Conservation (phyloP, 495 filamentous ascomycete genomes). For the Letharia lupina region DNA sequence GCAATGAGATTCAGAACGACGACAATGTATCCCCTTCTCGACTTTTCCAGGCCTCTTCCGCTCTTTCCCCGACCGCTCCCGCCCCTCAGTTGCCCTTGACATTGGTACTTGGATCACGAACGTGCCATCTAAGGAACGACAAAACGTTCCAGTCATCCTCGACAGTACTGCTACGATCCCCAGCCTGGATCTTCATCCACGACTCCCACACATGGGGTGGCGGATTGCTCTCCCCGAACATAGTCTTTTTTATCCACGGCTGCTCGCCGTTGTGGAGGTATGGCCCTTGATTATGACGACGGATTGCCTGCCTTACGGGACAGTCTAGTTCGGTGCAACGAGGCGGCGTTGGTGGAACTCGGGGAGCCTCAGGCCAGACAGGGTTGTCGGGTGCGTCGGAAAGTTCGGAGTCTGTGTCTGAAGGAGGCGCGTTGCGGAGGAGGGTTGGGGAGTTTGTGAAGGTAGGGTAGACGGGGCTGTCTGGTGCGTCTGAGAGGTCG, state of each 20-base stretch:
- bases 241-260: not conserved
- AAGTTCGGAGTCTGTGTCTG: not conserved
- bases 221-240: not conserved
- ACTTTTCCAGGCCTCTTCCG: no score
- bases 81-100: no score
- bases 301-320: not conserved
- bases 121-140: not conserved
- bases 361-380: not conserved
- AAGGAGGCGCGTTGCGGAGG: not conserved
- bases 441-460: not conserved
- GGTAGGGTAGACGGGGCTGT: not conserved
- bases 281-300: not conserved
- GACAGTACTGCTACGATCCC: not conserved
- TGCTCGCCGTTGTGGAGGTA: not conserved
- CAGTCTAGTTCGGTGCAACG: not conserved
- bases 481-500: not conserved
- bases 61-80: not conserved
- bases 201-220: slow-evolving; percentile 2
- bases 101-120: not conserved
- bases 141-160: not conserved
- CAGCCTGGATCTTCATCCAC: not conserved
- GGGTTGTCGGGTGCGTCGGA: not conserved
- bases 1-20: no score
- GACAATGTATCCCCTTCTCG: no score
- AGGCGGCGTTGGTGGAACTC: not conserved